Base-by-base conservation (phyloP, 768 basidiomycete genomes). In the Rhizopogon vulgaris region DNA sequence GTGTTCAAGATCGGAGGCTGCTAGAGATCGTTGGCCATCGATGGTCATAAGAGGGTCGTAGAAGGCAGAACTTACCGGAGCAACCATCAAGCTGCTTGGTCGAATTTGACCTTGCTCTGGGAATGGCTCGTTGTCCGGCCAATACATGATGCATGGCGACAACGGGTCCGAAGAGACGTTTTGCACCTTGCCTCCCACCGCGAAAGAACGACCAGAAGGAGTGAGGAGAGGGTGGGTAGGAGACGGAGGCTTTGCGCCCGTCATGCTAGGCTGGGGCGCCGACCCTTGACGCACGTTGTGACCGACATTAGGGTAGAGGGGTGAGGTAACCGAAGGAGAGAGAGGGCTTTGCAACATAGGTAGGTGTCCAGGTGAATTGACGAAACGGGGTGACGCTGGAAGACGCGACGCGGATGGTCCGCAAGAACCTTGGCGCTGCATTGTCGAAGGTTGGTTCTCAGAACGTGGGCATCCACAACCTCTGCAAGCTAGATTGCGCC, bases 1-100 rank as follows among this genome's bases (percentile, higher is more conserved):
- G 90, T 93, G 64, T 93, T 93, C 57, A 92, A 72, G 60, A 92
- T 92, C 51, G 90, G 90, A 22, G 90, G 90, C 56, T 86, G 87
- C 83, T 87, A 64, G 15, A 24, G 36, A 4, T 45, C n/a, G 28
- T 38, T 27, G 55, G 53, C 32, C 52, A 32, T n/a, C 7, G 49
- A 3, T 22, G 22, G 28, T 3, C 37, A 39, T 36, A 43, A 37
- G 40, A 38, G 18, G 34, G 34, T 9, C 46, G 25, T 11, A 38
- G 7, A 8, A 6, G 5, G 6, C 15, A 28, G 12, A 22, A 60
- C 78, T 55, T 62, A 85, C 86, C 47, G 80, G 73, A 34, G 82
- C 58, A 15, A 82, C 82, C 48, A 72, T 68, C 15, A 84, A 68
- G 18, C 63, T 73, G 54, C 71, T 75, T 0, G 85, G 87, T 3